These are phyloP conservation scores for Rhizophora apiculata DNA, from an alignment of 345 rosid species.

Conservation along the genomic window DNA sequence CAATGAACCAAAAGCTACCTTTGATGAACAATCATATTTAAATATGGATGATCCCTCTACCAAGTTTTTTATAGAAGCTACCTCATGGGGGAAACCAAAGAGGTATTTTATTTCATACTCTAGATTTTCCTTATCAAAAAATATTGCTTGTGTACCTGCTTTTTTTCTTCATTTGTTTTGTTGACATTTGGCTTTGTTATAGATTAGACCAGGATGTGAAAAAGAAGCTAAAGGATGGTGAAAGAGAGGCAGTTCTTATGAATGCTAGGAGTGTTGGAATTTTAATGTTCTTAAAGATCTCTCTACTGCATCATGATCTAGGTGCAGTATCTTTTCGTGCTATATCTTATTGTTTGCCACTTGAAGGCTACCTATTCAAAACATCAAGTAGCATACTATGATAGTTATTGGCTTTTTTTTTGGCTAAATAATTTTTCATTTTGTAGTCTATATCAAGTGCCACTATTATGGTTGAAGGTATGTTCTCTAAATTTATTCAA, in stretches of 20 bases:
- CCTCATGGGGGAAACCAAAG: too few species aligned
- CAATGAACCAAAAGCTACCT: too few species aligned
- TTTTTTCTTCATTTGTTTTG: too few species aligned
- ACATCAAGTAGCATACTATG: constrained; percentile 1
- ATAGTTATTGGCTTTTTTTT: not conserved
- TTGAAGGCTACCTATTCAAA: constrained; percentile 2
- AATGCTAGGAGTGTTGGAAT: constrained; percentile 29
- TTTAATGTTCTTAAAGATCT: constrained; percentile 35
- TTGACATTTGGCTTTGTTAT: constrained; percentile 21
- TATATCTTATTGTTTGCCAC: not conserved
- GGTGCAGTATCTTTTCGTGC: constrained; percentile 6
- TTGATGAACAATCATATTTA: too few species aligned
- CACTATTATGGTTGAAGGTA: not conserved
- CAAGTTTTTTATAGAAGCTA: too few species aligned
- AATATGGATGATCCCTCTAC: too few species aligned
- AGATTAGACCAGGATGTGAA: constrained; percentile 53
- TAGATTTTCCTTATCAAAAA: too few species aligned
- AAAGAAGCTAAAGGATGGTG: constrained; percentile 27
- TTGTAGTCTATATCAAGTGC: not conserved
- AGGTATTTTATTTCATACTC: too few species aligned
- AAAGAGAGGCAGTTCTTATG: constrained; percentile 21
- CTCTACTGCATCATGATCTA: constrained; percentile 29
- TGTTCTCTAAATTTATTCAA: not conserved
- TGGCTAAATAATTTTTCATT: not conserved
- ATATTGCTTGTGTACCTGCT: too few species aligned